These are phyloP conservation scores for Durotheca rogersii DNA, from an alignment of 495 filamentous ascomycete species.

Conservation along the genomic window DNA sequence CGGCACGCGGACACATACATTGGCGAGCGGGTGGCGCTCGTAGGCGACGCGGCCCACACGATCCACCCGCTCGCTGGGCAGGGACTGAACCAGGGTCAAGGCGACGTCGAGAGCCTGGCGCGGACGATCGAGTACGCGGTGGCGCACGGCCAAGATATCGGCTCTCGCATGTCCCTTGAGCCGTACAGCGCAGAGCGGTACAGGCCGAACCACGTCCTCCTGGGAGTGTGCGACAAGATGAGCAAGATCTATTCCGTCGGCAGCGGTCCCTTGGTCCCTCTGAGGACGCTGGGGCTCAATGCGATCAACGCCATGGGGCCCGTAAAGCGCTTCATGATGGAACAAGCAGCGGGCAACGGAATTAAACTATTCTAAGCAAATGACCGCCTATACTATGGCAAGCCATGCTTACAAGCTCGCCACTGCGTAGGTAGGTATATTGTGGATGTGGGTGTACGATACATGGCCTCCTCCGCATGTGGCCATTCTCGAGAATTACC, in stretches of 20 bases:
- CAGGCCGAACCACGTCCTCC: slow-evolving; percentile 75
- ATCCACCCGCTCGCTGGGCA: slow-evolving; percentile 94
- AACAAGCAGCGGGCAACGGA: slow-evolving; percentile 71
- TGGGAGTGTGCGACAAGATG: slow-evolving; percentile 89
- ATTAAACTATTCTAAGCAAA: slow-evolving; percentile 45
- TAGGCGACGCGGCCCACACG: slow-evolving; percentile 93
- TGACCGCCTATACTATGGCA: too few species aligned
- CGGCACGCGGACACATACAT: slow-evolving; percentile 91
- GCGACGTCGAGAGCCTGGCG: slow-evolving; percentile 76
- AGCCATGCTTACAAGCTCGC: too few species aligned
- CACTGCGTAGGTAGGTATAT: neutral
- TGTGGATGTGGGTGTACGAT: neutral
- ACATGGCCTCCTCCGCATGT: neutral
- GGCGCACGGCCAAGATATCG: slow-evolving; percentile 81
- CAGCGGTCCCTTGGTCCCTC: slow-evolving; percentile 71
- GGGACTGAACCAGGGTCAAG: slow-evolving; percentile 90
- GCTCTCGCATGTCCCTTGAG: slow-evolving; percentile 69
- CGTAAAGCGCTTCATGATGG: slow-evolving; percentile 86
- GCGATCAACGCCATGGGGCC: slow-evolving; percentile 74
- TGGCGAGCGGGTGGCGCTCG: slow-evolving; percentile 79
- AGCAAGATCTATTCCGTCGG: slow-evolving; percentile 86
- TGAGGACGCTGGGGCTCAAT: slow-evolving; percentile 73
- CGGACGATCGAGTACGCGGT: slow-evolving; percentile 74
- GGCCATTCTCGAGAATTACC: too few species aligned
- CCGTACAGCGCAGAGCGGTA: slow-evolving; percentile 77